Base-by-base conservation (phyloP, 1,284 basidiomycete species). In the Naganishia sp. region DNA sequence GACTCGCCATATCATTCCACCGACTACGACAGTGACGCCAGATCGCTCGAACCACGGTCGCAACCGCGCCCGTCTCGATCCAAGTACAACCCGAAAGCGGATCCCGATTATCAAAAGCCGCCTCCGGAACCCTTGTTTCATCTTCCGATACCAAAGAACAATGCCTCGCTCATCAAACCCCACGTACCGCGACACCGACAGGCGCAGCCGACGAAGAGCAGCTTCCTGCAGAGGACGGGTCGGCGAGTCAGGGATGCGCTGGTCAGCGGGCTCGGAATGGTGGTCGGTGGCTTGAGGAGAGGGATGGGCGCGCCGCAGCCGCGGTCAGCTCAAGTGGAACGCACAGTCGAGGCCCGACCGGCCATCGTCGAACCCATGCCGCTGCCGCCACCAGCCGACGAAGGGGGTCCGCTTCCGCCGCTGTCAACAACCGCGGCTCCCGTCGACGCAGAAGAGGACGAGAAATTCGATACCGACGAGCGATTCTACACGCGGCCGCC, bases 1-100 rank as follows among this genome's bases (percentile, higher is more conserved):
- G 36, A 36, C 6, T 6, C 11, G 36, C 36, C 36, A 11, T 6
- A 6, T 36, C 36, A 36, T 36, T 21, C 21, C 21, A 36, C 36
- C 6, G 36, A 36, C 36, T 36, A 36, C 36, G 36, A 36, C 6
- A 36, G 36, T 11, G 36, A 36, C 11, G 36, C 36, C 36, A 36
- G 36, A 36, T 36, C 36, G 11, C 36, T 36, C 6, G 36, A 36
- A 36, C 36, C 36, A 36, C 36, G 11, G 11, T 36, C 36, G 36
- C 36, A 50, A 5, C 53, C 53, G 18, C 6, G 9, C n/a, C 11
- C 36, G 21, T 39, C 18, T 33, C 31, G 53, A n/a, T 54, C 53
- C 18, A 54, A 39, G 33, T 54, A 54, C 53, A 54, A 54, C 33
- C 53, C 53, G 16, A 39, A 21, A 54, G 39, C 16, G 15, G 10